Evolutionary conservation across 345 rosid genomes (phyloP).

Genomic region (Arabis alpina): DNA sequence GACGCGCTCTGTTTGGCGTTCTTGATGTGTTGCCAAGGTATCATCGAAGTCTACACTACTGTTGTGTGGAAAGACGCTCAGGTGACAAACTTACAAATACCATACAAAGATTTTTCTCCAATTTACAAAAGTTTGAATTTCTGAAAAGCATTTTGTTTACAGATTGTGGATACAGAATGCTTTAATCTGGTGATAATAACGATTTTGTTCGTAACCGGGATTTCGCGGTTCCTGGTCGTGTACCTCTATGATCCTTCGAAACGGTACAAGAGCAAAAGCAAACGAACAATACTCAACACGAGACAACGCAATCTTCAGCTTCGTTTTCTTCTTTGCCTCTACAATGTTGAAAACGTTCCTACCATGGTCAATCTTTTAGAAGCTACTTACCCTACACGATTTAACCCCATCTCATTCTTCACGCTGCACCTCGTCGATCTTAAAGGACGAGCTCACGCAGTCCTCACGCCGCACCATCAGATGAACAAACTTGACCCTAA

Average conservation of each 20-base stretch:
- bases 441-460: conserved; percentile 44
- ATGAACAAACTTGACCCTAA: conserved; percentile 45
- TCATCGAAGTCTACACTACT: conserved; percentile 42
- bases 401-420: conserved; percentile 39
- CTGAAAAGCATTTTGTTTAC: not conserved
- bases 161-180: conserved; percentile 38
- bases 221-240: conserved; percentile 50
- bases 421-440: conserved; percentile 43
- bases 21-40: conserved; percentile 48
- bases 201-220: conserved; percentile 30
- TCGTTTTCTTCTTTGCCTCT: conserved; percentile 56
- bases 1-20: conserved; percentile 44
- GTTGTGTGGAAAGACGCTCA: conserved; percentile 37
- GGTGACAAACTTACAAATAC: conserved; percentile 15
- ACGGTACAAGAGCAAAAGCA: conserved; percentile 55
- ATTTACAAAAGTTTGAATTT: no score
- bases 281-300: conserved; percentile 54
- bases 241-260: conserved; percentile 63
- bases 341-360: conserved; percentile 44
- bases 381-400: conserved; percentile 40
- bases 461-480: conserved; percentile 43
- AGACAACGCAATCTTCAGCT: conserved; percentile 46
- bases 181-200: conserved; percentile 36
- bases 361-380: conserved; percentile 41
- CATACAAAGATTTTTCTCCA: not conserved